Evolutionary conservation across 148 eudicot genomes (phyloP).

Genomic region (Heliosperma pusillum): DNA sequence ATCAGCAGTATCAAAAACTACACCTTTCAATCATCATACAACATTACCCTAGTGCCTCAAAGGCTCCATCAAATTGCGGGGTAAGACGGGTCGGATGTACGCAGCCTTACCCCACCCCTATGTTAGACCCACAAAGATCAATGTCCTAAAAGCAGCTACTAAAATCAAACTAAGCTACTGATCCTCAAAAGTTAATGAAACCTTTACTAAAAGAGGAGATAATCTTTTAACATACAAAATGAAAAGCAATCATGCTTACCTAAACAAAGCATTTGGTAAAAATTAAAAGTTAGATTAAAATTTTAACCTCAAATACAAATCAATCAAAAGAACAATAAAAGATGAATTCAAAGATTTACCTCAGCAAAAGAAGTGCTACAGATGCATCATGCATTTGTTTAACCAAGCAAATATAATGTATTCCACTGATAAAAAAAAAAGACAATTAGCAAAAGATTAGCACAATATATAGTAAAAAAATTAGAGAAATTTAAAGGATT

Average conservation of each 20-base stretch:
- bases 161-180: constrained; percentile 8
- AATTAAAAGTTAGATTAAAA: constrained; percentile 26
- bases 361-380: constrained; percentile 4
- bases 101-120: not conserved
- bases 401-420: constrained; percentile 27
- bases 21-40: no score
- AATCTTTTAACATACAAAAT: not conserved
- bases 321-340: constrained; percentile 18
- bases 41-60: no score
- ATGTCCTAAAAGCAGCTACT: constrained; percentile 2
- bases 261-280: constrained; percentile 4
- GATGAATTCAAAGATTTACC: constrained; percentile 11
- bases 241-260: not conserved
- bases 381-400: constrained; percentile 8
- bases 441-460: constrained; percentile 35
- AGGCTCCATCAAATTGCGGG: no score
- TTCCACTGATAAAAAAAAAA: constrained; percentile 27
- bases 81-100: not conserved
- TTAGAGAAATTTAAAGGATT: constrained; percentile 23
- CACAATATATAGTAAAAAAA: constrained; percentile 28
- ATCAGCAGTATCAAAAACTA: no score
- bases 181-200: not conserved
- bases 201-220: not conserved
- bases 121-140: not conserved
- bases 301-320: not conserved